Percentiles rank a stretch among this genome's conserved stretches.
Evolutionary conservation across 2,329 filamentous ascomycete species (phyloP).

Genomic region (Pseudocercospora musae): DNA sequence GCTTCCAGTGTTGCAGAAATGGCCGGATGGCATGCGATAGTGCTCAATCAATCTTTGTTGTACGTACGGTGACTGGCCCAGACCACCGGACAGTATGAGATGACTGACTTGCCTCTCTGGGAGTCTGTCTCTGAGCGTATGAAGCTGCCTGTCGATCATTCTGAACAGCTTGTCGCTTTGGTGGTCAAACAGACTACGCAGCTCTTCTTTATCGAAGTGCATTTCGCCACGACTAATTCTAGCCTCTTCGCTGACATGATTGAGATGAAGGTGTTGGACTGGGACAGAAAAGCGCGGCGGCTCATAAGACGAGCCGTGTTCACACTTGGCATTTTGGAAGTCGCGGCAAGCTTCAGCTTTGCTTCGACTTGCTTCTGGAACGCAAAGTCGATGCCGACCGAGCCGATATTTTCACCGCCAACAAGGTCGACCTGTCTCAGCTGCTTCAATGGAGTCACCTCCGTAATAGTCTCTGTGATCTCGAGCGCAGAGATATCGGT

Average conservation of each 20-base stretch:
- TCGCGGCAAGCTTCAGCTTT: conserved; percentile 3
- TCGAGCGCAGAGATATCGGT: conserved; percentile 41
- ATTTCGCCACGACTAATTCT: conserved; percentile 39
- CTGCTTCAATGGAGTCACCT: not conserved
- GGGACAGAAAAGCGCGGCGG: conserved; percentile 42
- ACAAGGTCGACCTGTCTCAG: conserved; percentile 12
- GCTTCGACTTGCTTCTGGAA: conserved; percentile 7
- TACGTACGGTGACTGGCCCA: not conserved
- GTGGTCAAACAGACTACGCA: conserved; percentile 44
- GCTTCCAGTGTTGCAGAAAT: not conserved
- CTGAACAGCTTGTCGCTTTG: not conserved
- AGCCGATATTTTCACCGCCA: conserved; percentile 10
- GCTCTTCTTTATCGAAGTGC: conserved; percentile 38
- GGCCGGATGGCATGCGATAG: not conserved
- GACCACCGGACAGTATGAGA: not conserved
- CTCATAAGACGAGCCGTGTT: conserved; percentile 44
- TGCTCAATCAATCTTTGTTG: conserved; percentile 4
- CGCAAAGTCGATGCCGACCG: conserved; percentile 8
- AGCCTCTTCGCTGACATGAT: conserved; percentile 39
- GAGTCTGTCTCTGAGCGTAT: not conserved
- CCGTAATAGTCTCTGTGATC: conserved; percentile 21
- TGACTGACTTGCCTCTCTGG: conserved; percentile 1
- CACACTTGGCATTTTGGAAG: conserved; percentile 15
- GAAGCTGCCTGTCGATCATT: conserved; percentile 3
- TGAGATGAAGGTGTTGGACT: conserved; percentile 45